A percentile compares a stretch with the other conserved stretches of the same genome.
Conservation (phyloP, 2,329 filamentous ascomycete species). For the Microdochium trichocladiopsis region DNA sequence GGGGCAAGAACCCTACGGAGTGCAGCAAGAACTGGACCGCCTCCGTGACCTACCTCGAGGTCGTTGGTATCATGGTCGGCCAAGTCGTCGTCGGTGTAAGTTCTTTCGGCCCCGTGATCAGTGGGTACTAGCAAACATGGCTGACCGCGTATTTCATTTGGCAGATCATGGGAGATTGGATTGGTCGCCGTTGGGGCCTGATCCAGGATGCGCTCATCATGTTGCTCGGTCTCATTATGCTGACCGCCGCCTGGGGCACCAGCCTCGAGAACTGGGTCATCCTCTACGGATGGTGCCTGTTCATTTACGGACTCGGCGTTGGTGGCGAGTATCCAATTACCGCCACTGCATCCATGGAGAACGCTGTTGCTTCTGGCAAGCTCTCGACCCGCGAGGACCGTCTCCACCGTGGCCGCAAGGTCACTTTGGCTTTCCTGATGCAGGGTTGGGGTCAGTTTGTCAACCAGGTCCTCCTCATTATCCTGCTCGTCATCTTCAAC, state of each 20-base stretch:
- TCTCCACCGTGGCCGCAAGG: conserved; percentile 90
- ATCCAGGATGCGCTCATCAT: conserved; percentile 95
- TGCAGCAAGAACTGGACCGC: conserved; percentile 78
- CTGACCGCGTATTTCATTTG: conserved; percentile 3
- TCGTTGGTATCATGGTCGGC: conserved; percentile 89
- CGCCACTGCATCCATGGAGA: conserved; percentile 90
- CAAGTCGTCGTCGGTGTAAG: conserved; percentile 79
- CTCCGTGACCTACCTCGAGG: conserved; percentile 84
- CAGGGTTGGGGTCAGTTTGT: conserved; percentile 96
- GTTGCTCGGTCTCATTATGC: conserved; percentile 86
- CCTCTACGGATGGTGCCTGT: conserved; percentile 90
- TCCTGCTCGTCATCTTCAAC: conserved; percentile 85
- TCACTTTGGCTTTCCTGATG: conserved; percentile 95
- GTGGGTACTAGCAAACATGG: conserved; percentile 8
- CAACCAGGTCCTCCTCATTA: conserved; percentile 86
- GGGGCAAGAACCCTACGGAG: conserved; percentile 51
- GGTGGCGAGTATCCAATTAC: conserved; percentile 96
- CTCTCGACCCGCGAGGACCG: conserved; percentile 88
- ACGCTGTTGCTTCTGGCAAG: conserved; percentile 76
- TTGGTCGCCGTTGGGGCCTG: conserved; percentile 89
- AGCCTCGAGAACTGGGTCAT: conserved; percentile 92
- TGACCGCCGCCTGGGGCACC: conserved; percentile 84
- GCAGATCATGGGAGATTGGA: conserved; percentile 57
- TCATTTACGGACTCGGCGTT: conserved; percentile 73
- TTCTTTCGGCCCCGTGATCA: conserved; percentile 6